Base-by-base conservation (phyloP, 352 stramenopile genomes). In the Lagenidium giganteum region DNA sequence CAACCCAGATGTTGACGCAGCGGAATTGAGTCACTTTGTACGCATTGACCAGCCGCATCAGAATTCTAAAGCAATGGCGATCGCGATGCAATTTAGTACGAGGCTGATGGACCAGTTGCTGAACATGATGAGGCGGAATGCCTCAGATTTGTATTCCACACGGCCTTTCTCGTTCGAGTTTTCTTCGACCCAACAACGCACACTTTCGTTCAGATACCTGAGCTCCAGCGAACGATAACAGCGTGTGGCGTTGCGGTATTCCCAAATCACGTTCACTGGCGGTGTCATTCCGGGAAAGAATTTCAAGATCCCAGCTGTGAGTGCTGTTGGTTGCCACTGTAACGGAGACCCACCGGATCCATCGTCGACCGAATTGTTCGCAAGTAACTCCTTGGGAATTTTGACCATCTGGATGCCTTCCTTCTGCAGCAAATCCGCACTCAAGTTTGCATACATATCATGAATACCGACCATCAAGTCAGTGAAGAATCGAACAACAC, bases 81-180 rank as follows among this genome's bases (percentile, higher is more conserved):
- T 20, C 14, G 41, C 49, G 14, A 51, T 52, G 22, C 24, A 12
- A 18, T 57, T 57, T 12, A 57, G 42, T 34, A 52, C 49, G 9
- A 57, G 21, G 4, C 49, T 51, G 25, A 46, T 52, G 11, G 49
- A 51, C 49, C 49, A 57, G 22, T 47, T 52, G 27, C 49, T 57
- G 42, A 57, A 57, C 5, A 47, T 20, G 27, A 57, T 33, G n/a
- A 50, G 39, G 25, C 25, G 41, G 26, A 57, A 26, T 4, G 44
- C 22, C 17, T 45, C 38, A 0, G 41, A 44, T n/a, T 42, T 55
- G 24, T 55, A 40, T 25, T 55, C 47, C 11, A 55, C 39, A 25
- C 47, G 47, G n/a, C 8, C 42, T 31, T 42, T 41, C 3, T 22
- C 30, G 5, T 42, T 22, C 11, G 36, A 34, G 24, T 29, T 50